These are phyloP conservation scores for Mucor ambiguus DNA, from an alignment of 371 early-diverging fungal species.

Conservation along the genomic window DNA sequence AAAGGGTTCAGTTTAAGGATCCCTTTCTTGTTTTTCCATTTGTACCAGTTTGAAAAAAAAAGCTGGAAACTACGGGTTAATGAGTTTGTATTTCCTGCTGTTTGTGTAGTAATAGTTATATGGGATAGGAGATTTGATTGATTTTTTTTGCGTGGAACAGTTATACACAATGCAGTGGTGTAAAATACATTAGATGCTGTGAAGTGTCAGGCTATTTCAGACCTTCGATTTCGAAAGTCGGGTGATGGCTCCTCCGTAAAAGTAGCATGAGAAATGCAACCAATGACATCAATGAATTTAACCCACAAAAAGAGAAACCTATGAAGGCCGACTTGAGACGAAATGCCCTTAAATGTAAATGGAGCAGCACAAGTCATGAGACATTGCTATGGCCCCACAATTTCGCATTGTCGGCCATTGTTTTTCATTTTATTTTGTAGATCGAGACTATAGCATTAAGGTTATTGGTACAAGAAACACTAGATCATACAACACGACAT, in stretches of 20 bases:
- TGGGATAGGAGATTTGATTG: not conserved
- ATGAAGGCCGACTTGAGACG: not conserved
- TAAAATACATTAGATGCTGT: not conserved
- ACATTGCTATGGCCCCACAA: slow-evolving; percentile 4
- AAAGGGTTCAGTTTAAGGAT: not conserved
- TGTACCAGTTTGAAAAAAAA: not conserved
- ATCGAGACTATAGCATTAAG: not conserved
- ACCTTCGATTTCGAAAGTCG: not conserved
- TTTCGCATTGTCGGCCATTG: not conserved
- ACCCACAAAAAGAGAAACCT: not conserved
- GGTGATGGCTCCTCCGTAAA: not conserved
- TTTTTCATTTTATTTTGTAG: not conserved
- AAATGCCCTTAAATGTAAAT: not conserved
- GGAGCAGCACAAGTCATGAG: not conserved
- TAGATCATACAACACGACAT: not conserved
- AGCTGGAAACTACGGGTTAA: not conserved
- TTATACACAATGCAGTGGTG: not conserved
- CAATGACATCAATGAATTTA: not conserved
- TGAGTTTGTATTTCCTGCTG: not conserved
- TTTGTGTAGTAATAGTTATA: not conserved
- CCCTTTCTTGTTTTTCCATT: not conserved
- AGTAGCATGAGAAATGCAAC: not conserved
- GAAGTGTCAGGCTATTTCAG: not conserved
- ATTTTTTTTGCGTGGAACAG: not conserved
- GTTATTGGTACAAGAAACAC: not conserved